Evolutionary conservation across 148 eudicot species (phyloP).

Genomic region (Euryodendron excelsum): DNA sequence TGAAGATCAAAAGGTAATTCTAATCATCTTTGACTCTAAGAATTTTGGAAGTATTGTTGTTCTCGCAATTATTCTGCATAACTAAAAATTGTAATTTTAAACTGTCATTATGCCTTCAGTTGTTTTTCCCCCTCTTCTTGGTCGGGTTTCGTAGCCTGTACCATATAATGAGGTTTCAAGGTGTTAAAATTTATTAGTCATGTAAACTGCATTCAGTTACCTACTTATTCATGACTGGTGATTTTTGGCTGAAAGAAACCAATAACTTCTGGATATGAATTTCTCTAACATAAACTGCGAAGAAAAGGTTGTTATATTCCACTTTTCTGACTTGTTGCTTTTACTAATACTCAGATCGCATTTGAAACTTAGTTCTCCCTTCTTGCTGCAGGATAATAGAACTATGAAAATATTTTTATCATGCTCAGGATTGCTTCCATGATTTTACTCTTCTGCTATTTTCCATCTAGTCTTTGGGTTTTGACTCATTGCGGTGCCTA

Average conservation of each 20-base stretch:
- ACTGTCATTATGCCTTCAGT: neutral
- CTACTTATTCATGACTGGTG: too few species aligned
- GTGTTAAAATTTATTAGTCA: neutral
- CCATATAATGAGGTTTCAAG: neutral
- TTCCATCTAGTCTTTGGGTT: too few species aligned
- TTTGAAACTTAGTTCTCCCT: too few species aligned
- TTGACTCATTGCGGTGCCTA: too few species aligned
- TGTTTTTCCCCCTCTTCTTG: neutral
- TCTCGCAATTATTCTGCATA: neutral
- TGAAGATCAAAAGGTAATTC: slow-evolving; percentile 86
- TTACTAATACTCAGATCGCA: too few species aligned
- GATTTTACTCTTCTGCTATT: too few species aligned
- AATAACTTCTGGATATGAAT: neutral
- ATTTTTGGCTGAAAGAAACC: neutral
- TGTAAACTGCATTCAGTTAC: too few species aligned
- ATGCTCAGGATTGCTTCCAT: too few species aligned
- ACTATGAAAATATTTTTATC: too few species aligned
- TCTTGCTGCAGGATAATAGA: too few species aligned
- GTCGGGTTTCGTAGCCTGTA: neutral
- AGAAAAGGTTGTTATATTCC: too few species aligned
- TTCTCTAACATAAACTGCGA: neutral
- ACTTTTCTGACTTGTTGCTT: too few species aligned
- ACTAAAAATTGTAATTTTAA: neutral
- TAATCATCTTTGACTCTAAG: neutral
- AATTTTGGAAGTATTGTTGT: neutral